A percentile compares a stretch with the other conserved stretches of the same genome.
Conservation (phyloP, 352 stramenopile species). For the Pythium guiyangense region DNA sequence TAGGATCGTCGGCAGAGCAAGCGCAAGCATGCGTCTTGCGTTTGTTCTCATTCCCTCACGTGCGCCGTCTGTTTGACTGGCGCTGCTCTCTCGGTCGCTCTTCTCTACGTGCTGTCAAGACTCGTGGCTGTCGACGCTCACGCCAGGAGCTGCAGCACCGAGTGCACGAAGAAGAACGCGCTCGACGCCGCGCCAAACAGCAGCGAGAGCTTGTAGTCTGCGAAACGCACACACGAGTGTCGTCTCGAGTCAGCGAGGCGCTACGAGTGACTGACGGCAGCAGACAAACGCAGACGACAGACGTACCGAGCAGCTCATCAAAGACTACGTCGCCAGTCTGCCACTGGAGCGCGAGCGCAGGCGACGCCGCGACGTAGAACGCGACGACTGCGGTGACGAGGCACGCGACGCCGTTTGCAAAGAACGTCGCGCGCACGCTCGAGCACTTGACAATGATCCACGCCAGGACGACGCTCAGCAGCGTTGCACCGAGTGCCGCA, state of each 20-base stretch:
- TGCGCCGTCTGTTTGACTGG: no score
- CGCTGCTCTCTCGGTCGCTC: neutral
- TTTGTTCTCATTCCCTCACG: no score
- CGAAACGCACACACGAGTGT: neutral
- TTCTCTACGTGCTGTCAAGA: neutral
- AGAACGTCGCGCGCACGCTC: constrained; percentile 49
- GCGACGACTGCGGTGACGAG: constrained; percentile 39
- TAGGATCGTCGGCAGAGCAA: no score
- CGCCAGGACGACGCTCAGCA: constrained; percentile 30
- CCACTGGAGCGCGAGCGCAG: constrained; percentile 57
- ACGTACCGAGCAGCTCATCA: constrained; percentile 70
- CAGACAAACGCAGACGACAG: neutral
- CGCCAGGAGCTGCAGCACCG: constrained; percentile 33
- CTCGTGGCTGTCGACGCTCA: neutral
- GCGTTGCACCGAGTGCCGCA: constrained; percentile 31
- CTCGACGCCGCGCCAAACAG: constrained; percentile 48
- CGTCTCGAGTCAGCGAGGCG: neutral
- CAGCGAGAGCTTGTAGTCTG: constrained; percentile 87
- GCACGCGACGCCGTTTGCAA: constrained; percentile 67
- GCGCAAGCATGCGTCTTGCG: no score
- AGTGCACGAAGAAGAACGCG: constrained; percentile 65
- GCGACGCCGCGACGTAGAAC: constrained; percentile 65
- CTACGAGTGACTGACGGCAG: constrained; percentile 1
- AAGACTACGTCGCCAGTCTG: constrained; percentile 45
- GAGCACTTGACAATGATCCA: constrained; percentile 31